phyloP scores from a whole-genome alignment of 495 filamentous ascomycete species.

The Gamarada debralockiae region DNA sequence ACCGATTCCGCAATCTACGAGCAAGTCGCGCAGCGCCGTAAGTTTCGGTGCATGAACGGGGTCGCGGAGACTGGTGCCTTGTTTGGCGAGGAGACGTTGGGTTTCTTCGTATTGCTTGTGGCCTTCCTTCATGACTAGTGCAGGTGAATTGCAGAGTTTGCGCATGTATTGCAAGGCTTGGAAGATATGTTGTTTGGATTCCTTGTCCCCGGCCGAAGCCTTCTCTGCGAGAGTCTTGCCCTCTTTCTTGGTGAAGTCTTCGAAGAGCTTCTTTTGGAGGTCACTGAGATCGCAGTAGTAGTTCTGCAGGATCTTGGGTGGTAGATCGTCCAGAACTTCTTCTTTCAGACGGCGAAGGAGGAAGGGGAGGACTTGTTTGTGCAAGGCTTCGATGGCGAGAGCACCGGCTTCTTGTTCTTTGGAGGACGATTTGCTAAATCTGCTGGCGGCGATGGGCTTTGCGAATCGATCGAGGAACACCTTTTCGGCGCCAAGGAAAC shows the following conservation, averaged over 20 bases:
- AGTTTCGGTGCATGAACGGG: slow-evolving; percentile 89
- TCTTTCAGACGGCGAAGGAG: slow-evolving; percentile 94
- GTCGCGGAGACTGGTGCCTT: slow-evolving; percentile 76
- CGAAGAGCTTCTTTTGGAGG: slow-evolving; percentile 89
- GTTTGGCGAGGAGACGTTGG: slow-evolving; percentile 64
- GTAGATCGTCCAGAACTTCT: slow-evolving; percentile 92
- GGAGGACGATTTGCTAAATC: slow-evolving; percentile 92
- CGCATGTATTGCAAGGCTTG: slow-evolving; percentile 99
- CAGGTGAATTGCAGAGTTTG: slow-evolving; percentile 95
- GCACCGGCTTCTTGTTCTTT: slow-evolving; percentile 98
- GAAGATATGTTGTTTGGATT: slow-evolving; percentile 98
- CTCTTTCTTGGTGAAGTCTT: slow-evolving; percentile 92
- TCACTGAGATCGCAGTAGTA: slow-evolving; percentile 99
- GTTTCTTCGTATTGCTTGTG: slow-evolving; percentile 89
- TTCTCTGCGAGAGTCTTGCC: slow-evolving; percentile 76
- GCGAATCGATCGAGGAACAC: slow-evolving; percentile 97
- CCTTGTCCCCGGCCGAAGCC: slow-evolving; percentile 74
- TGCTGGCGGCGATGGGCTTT: slow-evolving; percentile 92
- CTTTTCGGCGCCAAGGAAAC: slow-evolving; percentile 96
- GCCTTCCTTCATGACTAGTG: slow-evolving; percentile 88
- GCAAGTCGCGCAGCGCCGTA: slow-evolving; percentile 78
- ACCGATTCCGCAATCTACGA: slow-evolving; percentile 95
- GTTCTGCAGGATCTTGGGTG: slow-evolving; percentile 97
- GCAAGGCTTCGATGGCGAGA: slow-evolving; percentile 90
- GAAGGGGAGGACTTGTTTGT: slow-evolving; percentile 98